Conservation (phyloP, 495 filamentous ascomycete species). For the Neurospora sp. region DNA sequence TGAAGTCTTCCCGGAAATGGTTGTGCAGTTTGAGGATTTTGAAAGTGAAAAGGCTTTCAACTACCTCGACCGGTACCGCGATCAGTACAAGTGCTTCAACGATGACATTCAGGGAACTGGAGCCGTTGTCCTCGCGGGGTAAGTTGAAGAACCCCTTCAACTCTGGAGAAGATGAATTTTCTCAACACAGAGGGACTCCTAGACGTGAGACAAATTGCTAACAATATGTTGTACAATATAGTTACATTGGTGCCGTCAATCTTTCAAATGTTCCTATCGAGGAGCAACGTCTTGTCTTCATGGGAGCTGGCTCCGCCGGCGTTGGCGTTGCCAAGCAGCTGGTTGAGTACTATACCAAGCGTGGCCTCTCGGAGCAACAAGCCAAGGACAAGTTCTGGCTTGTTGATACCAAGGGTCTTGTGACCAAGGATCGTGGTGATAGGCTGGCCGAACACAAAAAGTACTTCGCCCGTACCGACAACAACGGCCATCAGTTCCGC, state of each 20-base stretch:
- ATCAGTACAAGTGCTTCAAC: slow-evolving; percentile 91
- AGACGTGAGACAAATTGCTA: slow-evolving; percentile 1
- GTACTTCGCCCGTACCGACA: slow-evolving; percentile 90
- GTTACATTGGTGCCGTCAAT: slow-evolving; percentile 87
- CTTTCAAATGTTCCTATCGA: slow-evolving; percentile 75
- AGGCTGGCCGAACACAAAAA: slow-evolving; percentile 94
- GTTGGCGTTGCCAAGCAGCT: slow-evolving; percentile 97
- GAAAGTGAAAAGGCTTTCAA: slow-evolving; percentile 90
- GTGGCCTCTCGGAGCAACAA: slow-evolving; percentile 85
- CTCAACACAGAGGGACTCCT: neutral
- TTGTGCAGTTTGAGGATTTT: slow-evolving; percentile 98
- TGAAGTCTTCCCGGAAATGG: slow-evolving; percentile 82
- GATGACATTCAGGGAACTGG: slow-evolving; percentile 98
- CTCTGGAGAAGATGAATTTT: neutral
- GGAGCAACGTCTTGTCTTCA: slow-evolving; percentile 90
- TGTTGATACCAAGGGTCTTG: slow-evolving; percentile 92
- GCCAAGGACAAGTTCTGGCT: slow-evolving; percentile 91
- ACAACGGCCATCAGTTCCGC: slow-evolving; percentile 82
- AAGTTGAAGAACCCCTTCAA: slow-evolving; percentile 15
- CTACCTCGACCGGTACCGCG: slow-evolving; percentile 78
- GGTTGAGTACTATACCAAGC: slow-evolving; percentile 87
- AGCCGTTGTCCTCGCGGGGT: slow-evolving; percentile 84
- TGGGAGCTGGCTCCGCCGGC: slow-evolving; percentile 90
- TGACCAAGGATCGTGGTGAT: slow-evolving; percentile 88
- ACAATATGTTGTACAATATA: slow-evolving; percentile 11